phyloP scores from a whole-genome alignment of 1,284 basidiomycete genomes.

The Sanghuangporus sanghuang region DNA sequence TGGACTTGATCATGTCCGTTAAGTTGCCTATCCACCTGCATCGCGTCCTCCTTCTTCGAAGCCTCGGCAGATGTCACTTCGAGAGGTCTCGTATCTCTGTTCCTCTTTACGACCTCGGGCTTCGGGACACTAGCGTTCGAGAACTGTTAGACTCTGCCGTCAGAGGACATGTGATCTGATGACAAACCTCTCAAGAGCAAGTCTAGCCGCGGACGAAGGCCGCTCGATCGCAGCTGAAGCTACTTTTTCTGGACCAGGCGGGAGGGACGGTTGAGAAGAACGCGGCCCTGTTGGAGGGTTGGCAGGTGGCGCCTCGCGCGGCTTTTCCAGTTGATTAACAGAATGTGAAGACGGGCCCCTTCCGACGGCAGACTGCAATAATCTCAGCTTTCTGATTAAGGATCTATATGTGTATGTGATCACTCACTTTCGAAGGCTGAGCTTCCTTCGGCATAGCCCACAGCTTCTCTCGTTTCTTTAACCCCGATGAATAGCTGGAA shows the following conservation, averaged over 20 bases:
- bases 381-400: neutral
- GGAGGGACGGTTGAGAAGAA: constrained; percentile 20
- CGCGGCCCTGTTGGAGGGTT: constrained; percentile 8
- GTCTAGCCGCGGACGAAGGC: constrained; percentile 38
- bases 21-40: neutral
- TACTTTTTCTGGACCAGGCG: constrained; percentile 29
- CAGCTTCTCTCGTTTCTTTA: constrained; percentile 61
- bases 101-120: constrained; percentile 70
- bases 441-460: constrained; percentile 46
- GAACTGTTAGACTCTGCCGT: neutral
- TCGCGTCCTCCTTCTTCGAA: constrained; percentile 21
- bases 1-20: constrained; percentile 1
- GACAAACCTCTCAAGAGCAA: constrained; percentile 58
- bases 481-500: constrained; percentile 58
- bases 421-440: constrained; percentile 22
- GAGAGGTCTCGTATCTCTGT: constrained; percentile 41
- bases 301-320: neutral
- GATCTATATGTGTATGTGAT: constrained; percentile 2
- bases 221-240: constrained; percentile 21
- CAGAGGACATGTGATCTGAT: neutral
- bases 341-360: neutral
- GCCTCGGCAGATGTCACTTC: constrained; percentile 8
- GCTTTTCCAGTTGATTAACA: neutral
- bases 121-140: constrained; percentile 52
- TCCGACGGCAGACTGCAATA: neutral